Percentiles rank a stretch among this genome's conserved stretches.
These are phyloP conservation scores for Schwanniomyces yamadae DNA, from an alignment of 805 yeast genomes.

Conservation along the genomic window DNA sequence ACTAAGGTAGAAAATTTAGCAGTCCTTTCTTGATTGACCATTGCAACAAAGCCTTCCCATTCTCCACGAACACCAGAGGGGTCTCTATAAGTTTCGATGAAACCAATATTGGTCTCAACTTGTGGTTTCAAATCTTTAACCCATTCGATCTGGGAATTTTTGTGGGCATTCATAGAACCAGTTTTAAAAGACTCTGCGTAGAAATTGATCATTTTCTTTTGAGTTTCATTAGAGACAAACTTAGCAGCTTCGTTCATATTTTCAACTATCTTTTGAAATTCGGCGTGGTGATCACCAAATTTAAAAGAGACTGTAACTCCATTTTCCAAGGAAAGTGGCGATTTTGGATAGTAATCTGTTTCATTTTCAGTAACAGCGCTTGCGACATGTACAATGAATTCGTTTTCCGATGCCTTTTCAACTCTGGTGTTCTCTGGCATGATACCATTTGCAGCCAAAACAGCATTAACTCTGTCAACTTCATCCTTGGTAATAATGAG, in stretches of 20 bases:
- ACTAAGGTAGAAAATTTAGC: conserved; percentile 74
- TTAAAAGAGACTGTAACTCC: conserved; percentile 49
- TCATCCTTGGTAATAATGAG: conserved; percentile 52
- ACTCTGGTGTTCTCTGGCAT: conserved; percentile 83
- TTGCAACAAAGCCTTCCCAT: conserved; percentile 90
- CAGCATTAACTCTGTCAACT: conserved; percentile 63
- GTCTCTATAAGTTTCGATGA: conserved; percentile 90
- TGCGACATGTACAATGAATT: conserved; percentile 67
- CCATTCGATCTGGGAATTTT: conserved; percentile 82
- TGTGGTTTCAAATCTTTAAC: conserved; percentile 81
- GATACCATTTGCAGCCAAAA: conserved; percentile 59
- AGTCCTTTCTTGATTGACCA: conserved; percentile 86
- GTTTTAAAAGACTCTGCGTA: conserved; percentile 72
- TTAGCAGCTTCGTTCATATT: conserved; percentile 57
- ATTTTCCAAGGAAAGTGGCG: conserved; percentile 33
- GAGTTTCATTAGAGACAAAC: conserved; percentile 72
- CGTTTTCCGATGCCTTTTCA: conserved; percentile 47
- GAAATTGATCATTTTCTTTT: conserved; percentile 59
- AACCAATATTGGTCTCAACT: conserved; percentile 75
- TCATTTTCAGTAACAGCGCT: conserved; percentile 53
- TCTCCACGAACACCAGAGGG: conserved; percentile 91
- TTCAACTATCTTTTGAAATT: conserved; percentile 59
- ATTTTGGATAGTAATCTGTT: conserved; percentile 53
- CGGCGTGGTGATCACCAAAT: conserved; percentile 77
- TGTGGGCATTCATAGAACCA: conserved; percentile 84